phyloP scores from a whole-genome alignment of 2,329 filamentous ascomycete genomes.

The Alternaria rosae region DNA sequence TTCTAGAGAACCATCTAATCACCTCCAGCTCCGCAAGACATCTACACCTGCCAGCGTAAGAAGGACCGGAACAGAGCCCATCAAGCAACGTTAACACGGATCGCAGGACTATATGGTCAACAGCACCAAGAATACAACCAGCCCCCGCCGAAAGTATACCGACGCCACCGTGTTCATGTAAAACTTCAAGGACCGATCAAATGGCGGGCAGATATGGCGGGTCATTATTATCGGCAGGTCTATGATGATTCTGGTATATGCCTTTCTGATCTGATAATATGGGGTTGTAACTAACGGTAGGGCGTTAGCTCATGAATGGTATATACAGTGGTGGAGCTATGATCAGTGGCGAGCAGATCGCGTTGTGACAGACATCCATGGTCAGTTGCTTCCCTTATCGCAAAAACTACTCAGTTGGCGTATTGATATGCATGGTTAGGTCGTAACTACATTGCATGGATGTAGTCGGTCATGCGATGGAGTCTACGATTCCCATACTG shows the following conservation, averaged over 20 bases:
- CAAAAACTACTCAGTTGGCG: too few relatives aligned
- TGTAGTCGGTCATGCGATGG: not conserved
- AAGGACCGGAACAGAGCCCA: not conserved
- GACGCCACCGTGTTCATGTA: not conserved
- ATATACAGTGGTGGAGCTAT: not conserved
- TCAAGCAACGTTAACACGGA: not conserved
- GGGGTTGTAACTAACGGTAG: not conserved
- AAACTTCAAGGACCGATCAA: fast-evolving
- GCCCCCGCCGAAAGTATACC: not conserved
- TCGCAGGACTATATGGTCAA: not conserved
- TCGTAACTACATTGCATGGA: not conserved
- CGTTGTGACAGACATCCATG: not conserved
- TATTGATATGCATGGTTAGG: not conserved
- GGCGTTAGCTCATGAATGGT: not conserved
- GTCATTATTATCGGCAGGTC: not conserved
- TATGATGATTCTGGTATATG: not conserved
- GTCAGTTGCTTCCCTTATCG: not conserved
- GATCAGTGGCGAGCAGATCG: not conserved
- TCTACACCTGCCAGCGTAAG: not conserved
- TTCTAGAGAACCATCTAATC: not conserved
- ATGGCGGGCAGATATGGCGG: not conserved
- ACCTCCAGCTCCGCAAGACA: not conserved
- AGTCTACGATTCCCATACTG: not conserved
- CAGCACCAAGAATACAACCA: not conserved
- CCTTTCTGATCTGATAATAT: not conserved